Evolutionary conservation across 2,329 filamentous ascomycete genomes (phyloP).

Genomic region (Monascus ruber): DNA sequence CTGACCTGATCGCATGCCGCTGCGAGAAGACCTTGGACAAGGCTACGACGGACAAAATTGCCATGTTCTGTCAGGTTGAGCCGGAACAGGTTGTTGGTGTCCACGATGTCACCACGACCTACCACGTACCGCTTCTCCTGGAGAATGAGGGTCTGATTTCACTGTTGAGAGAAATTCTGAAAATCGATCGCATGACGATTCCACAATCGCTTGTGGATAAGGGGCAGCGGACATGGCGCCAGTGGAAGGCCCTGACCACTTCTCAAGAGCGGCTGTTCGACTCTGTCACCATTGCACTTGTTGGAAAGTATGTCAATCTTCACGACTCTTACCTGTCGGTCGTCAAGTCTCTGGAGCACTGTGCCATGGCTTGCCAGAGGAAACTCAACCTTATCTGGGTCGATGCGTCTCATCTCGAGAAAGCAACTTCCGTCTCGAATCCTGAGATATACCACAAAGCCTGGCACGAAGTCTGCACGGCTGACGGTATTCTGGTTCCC

Average conservation of each 20-base stretch:
- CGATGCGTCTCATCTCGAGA: conserved; percentile 74
- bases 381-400: conserved; percentile 76
- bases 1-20: conserved; percentile 82
- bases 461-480: conserved; percentile 68
- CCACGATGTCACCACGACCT: conserved; percentile 77
- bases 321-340: conserved; percentile 80
- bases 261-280: conserved; percentile 56
- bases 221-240: conserved; percentile 60
- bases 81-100: conserved; percentile 76
- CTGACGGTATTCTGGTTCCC: conserved; percentile 44
- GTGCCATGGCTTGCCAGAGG: conserved; percentile 71
- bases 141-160: conserved; percentile 65
- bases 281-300: conserved; percentile 67
- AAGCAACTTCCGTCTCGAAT: conserved; percentile 46
- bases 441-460: conserved; percentile 72
- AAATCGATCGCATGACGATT: conserved; percentile 40
- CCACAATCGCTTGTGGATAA: conserved; percentile 45
- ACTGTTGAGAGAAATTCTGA: conserved; percentile 54
- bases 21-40: conserved; percentile 67
- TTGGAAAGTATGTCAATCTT: conserved; percentile 82
- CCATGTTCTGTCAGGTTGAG: conserved; percentile 79
- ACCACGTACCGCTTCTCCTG: conserved; percentile 89
- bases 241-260: conserved; percentile 64
- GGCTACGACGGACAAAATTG: conserved; percentile 73
- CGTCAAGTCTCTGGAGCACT: conserved; percentile 79